A percentile compares a stretch with the other conserved stretches of the same genome.
Conservation (phyloP, 2,329 filamentous ascomycete species). For the Exophiala sp. region DNA sequence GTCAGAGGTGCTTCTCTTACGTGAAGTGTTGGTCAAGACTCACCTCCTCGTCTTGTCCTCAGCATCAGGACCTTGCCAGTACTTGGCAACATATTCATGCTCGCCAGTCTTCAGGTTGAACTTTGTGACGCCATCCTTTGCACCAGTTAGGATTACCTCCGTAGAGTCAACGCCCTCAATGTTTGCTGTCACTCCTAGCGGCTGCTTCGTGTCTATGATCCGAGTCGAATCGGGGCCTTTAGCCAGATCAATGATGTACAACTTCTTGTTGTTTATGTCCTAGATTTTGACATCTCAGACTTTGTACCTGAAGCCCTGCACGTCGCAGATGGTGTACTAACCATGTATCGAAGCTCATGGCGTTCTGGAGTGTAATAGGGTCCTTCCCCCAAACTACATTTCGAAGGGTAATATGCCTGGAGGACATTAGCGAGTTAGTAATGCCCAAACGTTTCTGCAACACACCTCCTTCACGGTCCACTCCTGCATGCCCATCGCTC, state of each 20-base stretch:
- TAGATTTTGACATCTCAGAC: conserved; percentile 40
- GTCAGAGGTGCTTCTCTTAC: conserved; percentile 6
- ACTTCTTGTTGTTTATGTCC: conserved; percentile 73
- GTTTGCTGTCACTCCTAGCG: conserved; percentile 70
- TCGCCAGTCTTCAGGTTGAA: conserved; percentile 62
- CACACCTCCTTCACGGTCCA: conserved; percentile 48
- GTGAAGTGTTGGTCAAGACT: conserved; percentile 16
- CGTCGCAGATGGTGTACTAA: conserved; percentile 1
- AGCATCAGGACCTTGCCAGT: conserved; percentile 52
- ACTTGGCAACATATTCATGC: conserved; percentile 55
- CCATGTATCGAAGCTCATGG: conserved; percentile 42
- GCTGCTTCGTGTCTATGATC: conserved; percentile 55
- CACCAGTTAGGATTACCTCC: conserved; percentile 69
- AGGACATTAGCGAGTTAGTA: not conserved
- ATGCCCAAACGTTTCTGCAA: not conserved
- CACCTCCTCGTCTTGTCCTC: conserved; percentile 46
- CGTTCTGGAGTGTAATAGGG: conserved; percentile 38
- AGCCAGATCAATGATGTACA: conserved; percentile 67
- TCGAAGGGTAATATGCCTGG: conserved; percentile 32
- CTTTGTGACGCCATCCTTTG: conserved; percentile 78
- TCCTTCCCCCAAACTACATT: conserved; percentile 40
- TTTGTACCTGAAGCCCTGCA: not conserved
- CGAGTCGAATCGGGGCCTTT: conserved; percentile 59
- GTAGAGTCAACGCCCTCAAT: conserved; percentile 60
- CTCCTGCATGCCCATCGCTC: conserved; percentile 33